Percentiles rank a stretch among this genome's conserved stretches.
Conservation (phyloP, 164 flowering plant genomes). For the Liriodendron chinense region DNA sequence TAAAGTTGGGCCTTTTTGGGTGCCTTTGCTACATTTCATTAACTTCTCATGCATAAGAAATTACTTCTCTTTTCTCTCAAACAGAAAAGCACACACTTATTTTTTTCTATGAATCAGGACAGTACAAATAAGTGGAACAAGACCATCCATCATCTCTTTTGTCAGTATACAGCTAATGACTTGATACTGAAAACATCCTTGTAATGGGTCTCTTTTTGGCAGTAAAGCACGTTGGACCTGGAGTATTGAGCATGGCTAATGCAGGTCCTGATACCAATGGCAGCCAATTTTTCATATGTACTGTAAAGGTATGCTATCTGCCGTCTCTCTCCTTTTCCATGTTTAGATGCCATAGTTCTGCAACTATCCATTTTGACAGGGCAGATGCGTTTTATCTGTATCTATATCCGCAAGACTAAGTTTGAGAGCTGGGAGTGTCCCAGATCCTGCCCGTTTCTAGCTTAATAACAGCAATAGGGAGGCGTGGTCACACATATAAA, state of each 20-base stretch:
- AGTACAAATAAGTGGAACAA: too few relatives aligned
- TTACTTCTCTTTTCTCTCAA: too few relatives aligned
- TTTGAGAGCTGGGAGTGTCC: too few relatives aligned
- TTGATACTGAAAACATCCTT: too few relatives aligned
- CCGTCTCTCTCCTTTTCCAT: neutral
- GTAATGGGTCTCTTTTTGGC: conserved; percentile 22
- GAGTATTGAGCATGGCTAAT: conserved; percentile 87
- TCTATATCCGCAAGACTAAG: neutral
- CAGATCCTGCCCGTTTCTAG: neutral
- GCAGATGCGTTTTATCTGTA: too few relatives aligned
- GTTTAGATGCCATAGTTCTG: neutral
- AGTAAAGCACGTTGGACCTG: conserved; percentile 76
- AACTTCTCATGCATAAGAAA: too few relatives aligned
- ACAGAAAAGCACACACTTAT: too few relatives aligned
- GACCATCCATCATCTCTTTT: too few relatives aligned
- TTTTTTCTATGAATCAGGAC: too few relatives aligned
- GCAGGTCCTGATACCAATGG: conserved; percentile 82
- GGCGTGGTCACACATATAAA: neutral
- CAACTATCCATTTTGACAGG: neutral
- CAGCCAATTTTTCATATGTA: conserved; percentile 86
- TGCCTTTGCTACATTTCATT: too few relatives aligned
- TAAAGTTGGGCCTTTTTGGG: too few relatives aligned
- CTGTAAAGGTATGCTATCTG: conserved; percentile 45
- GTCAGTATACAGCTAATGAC: too few relatives aligned
- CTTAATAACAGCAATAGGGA: neutral